A percentile compares a stretch with the other conserved stretches of the same genome.
Evolutionary conservation across 148 eudicot genomes (phyloP).

Genomic region (Fagopyrum homotropicum): DNA sequence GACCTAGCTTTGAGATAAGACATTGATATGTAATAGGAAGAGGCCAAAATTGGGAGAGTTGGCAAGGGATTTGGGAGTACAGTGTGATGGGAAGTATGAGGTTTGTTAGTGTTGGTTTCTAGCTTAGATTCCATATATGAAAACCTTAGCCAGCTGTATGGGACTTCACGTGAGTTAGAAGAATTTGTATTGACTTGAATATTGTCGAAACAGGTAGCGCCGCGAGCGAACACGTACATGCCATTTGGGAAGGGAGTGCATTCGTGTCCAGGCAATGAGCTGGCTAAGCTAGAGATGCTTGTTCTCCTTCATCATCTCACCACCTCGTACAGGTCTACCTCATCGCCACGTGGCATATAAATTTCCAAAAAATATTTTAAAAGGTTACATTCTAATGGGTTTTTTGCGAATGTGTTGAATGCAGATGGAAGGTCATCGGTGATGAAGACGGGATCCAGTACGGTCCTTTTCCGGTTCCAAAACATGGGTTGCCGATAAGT

Average conservation of each 20-base stretch:
- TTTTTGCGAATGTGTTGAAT: background rate
- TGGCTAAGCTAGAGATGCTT: slow-evolving; percentile 87
- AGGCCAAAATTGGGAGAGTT: too few species aligned
- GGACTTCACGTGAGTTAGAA: too few species aligned
- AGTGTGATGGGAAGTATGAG: too few species aligned
- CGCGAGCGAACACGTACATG: slow-evolving; percentile 47
- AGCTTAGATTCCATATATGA: too few species aligned
- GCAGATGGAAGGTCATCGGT: background rate
- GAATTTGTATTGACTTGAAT: too few species aligned
- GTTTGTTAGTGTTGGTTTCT: too few species aligned
- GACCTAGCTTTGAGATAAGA: too few species aligned
- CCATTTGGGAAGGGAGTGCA: slow-evolving; percentile 71
- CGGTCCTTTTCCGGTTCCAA: slow-evolving; percentile 5
- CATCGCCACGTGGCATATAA: too few species aligned
- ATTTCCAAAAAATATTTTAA: too few species aligned
- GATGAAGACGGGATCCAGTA: background rate
- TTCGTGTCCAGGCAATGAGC: slow-evolving; percentile 87
- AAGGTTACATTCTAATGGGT: background rate
- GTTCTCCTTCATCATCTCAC: slow-evolving; percentile 70
- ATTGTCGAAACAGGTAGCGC: slow-evolving; percentile 31
- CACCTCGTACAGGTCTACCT: slow-evolving; percentile 33
- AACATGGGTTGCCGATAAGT: slow-evolving; percentile 7
- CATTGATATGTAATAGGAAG: too few species aligned
- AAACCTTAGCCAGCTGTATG: too few species aligned
- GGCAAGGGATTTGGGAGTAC: too few species aligned